Evolutionary conservation across 441 rosid species (phyloP).

Genomic region (Erodium texanum): DNA sequence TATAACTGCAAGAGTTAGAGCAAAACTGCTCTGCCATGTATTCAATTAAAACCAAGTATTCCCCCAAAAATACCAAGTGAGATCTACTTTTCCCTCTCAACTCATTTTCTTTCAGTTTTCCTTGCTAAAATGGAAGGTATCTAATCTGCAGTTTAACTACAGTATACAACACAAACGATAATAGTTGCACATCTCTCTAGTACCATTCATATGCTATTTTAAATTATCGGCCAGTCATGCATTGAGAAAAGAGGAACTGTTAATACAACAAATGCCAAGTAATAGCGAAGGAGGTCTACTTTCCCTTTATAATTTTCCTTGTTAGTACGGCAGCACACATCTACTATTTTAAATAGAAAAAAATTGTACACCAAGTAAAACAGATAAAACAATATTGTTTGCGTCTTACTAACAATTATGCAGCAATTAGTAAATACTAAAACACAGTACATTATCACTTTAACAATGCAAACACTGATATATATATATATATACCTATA

Average conservation of each 20-base stretch:
- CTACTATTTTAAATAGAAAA: neutral
- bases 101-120: neutral
- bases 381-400: neutral
- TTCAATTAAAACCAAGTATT: neutral
- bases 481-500: slow-evolving; percentile 35
- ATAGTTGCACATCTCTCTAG: neutral
- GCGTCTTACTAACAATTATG: neutral
- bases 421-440: neutral
- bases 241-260: neutral
- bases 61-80: neutral
- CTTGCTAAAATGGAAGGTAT: neutral
- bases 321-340: neutral
- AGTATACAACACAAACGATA: neutral
- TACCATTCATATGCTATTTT: neutral
- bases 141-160: neutral
- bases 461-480: neutral
- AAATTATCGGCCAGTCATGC: neutral
- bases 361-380: neutral
- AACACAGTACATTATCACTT: neutral
- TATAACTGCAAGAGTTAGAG: neutral
- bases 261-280: neutral
- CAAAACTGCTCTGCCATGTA: neutral
- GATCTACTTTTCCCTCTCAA: neutral
- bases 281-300: neutral
- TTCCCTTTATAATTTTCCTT: neutral